Base-by-base conservation (phyloP, 768 basidiomycete species). In the Boletus rex-veris region DNA sequence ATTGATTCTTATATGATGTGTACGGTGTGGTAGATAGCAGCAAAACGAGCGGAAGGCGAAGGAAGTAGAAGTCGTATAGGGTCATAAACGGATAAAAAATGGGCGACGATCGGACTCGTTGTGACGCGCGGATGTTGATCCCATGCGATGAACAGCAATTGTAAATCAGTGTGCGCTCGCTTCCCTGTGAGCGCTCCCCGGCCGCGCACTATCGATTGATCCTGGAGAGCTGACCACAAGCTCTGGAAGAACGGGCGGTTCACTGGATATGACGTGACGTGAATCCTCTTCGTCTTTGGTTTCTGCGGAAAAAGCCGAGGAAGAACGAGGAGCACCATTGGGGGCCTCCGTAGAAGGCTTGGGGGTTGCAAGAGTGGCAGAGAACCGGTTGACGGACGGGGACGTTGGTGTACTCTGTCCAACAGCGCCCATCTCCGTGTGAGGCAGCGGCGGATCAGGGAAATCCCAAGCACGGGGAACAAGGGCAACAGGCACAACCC, bases 391-490 rank as follows among this genome's bases (percentile, higher is more conserved):
- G 37, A 63, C 52, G 3, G 64, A 63, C 4, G 66, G 63, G 5
- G 64, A 55, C 5, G 52, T 58, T n/a, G 63, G 61, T 1, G 66
- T 52, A 18, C 52, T 61, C 24, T 64, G 57, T 19, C 57, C 52
- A n/a, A 42, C 48, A n/a, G 49, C 26, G 21, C 24, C 47, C 9
- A 30, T 28, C 51, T 66, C 64, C 37, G 52, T 21, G 69, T 67
- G 41, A 73, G 53, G 73, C 40, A 76, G 71, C 0, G 53, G 55
- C 7, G 74, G 68, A 35, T 83, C 74, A 50, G 82, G 53, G 55
- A 81, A 92, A 66, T 92, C 90, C 90, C 90, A 92, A 36, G 90
- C 74, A 24, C 85, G 85, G 38, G 90, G 85, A 45, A 87, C 81
- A 71, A 92, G 74, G 4, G 90, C 90, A 47, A 83, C 81, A 19